Percentiles rank a stretch among this genome's conserved stretches.
Evolutionary conservation across 2,329 filamentous ascomycete genomes (phyloP).

Genomic region (Colletotrichum sp.): DNA sequence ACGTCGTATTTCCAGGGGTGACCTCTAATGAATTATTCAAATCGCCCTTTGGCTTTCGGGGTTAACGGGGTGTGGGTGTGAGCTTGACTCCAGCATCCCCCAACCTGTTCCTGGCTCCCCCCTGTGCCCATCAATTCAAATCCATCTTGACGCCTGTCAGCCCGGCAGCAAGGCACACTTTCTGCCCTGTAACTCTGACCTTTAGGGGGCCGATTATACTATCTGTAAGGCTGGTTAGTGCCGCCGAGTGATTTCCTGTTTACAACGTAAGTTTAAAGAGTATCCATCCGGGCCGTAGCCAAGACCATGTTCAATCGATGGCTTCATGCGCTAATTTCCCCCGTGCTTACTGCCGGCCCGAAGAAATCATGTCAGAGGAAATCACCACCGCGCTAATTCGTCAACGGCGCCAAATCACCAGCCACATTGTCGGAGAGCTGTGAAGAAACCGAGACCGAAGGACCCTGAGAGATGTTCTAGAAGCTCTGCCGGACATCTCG

Average conservation of each 20-base stretch:
- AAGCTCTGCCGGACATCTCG: background rate
- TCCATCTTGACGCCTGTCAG: background rate
- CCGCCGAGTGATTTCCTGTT: background rate
- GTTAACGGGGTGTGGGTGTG: background rate
- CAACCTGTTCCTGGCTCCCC: background rate
- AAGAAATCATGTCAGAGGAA: background rate
- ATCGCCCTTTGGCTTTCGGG: background rate
- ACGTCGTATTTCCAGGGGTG: background rate
- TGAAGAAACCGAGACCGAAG: constrained; percentile 5
- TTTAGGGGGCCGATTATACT: background rate
- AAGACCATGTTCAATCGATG: background rate
- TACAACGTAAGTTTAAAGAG: background rate
- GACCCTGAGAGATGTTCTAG: background rate
- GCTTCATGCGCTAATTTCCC: background rate
- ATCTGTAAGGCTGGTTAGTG: background rate
- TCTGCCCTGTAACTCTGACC: background rate
- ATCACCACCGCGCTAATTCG: background rate
- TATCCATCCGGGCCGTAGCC: background rate
- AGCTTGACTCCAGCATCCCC: background rate
- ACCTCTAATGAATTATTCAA: background rate
- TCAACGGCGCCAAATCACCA: background rate
- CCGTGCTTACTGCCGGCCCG: background rate
- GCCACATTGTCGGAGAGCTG: background rate
- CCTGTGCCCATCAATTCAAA: background rate
- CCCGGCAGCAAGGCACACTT: constrained; percentile 6